These are phyloP conservation scores for Phytophthora syringae DNA, from an alignment of 352 stramenopile species.

Conservation along the genomic window DNA sequence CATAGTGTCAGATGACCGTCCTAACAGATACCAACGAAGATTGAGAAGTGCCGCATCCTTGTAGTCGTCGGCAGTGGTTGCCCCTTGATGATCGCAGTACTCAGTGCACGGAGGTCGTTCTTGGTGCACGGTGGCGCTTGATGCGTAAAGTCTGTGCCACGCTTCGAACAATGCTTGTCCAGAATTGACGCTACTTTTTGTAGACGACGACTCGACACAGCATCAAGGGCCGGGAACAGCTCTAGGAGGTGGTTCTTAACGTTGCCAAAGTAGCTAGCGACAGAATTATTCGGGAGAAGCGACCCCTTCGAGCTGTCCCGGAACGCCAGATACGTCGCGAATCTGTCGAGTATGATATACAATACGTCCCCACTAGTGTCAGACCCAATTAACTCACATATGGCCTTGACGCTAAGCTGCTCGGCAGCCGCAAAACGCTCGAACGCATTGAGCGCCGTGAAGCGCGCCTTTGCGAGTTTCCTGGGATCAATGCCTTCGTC, in stretches of 20 bases:
- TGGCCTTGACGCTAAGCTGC: neutral
- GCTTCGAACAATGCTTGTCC: conserved; percentile 4
- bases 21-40: conserved; percentile 18
- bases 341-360: conserved; percentile 12
- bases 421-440: neutral
- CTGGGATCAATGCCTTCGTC: conserved; percentile 6
- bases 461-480: conserved; percentile 2
- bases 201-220: neutral
- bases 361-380: neutral
- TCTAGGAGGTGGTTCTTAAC: conserved; percentile 24
- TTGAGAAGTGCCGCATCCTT: conserved; percentile 9
- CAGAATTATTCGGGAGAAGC: neutral
- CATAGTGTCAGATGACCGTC: conserved; percentile 10
- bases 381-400: neutral
- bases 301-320: conserved; percentile 5
- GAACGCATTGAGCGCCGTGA: conserved; percentile 6
- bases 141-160: conserved; percentile 1
- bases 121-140: conserved; percentile 20
- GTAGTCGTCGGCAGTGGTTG: conserved; percentile 3
- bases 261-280: conserved; percentile 18
- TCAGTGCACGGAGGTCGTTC: neutral
- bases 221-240: neutral
- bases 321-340: conserved; percentile 11
- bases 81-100: neutral
- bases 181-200: conserved; percentile 22